A percentile compares a stretch with the other conserved stretches of the same genome.
phyloP scores from a whole-genome alignment of 192 early-diverging fungal species.

The Podochytrium sp. region DNA sequence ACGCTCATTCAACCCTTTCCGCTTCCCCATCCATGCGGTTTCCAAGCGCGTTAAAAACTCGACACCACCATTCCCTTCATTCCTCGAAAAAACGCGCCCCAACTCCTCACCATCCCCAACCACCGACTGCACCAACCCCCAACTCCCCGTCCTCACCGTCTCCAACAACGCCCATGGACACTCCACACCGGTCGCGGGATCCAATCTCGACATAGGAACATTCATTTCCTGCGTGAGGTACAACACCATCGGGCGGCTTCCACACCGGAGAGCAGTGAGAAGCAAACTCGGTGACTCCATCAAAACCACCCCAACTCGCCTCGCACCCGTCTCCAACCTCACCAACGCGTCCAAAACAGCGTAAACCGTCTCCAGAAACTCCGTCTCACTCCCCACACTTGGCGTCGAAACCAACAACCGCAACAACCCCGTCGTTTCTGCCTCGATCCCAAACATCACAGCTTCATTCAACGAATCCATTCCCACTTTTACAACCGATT shows the following conservation, averaged over 20 bases:
- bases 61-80: too few relatives aligned
- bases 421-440: background rate
- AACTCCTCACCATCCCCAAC: background rate
- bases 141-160: background rate
- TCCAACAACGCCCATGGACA: conserved; percentile 11
- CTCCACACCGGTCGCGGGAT: background rate
- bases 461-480: background rate
- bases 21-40: background rate
- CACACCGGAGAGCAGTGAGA: background rate
- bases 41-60: background rate
- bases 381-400: too few relatives aligned
- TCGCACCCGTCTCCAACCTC: background rate
- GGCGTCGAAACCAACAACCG: background rate
- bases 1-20: background rate
- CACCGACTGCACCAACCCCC: background rate
- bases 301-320: too few relatives aligned
- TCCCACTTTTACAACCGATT: background rate
- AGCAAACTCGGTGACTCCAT: background rate
- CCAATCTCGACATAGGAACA: background rate
- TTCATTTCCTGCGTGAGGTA: background rate
- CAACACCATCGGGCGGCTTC: background rate
- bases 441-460: background rate
- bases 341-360: background rate
- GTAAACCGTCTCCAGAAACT: background rate
- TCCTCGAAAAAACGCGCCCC: background rate